These are phyloP conservation scores for Phytopythium chamaehyphon DNA, from an alignment of 352 stramenopile genomes.

Conservation along the genomic window DNA sequence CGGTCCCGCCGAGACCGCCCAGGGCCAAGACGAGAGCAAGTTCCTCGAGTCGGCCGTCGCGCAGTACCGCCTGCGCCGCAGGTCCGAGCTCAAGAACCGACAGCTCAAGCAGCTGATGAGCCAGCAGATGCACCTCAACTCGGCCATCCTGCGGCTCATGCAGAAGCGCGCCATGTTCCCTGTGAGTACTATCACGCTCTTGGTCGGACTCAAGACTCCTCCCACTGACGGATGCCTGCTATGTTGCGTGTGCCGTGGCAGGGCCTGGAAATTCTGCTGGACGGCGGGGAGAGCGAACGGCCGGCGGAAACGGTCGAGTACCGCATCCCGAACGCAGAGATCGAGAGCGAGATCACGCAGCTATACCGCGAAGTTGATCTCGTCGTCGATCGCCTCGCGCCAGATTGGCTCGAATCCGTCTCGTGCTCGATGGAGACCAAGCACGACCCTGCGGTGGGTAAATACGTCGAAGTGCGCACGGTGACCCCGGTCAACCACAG, in stretches of 20 bases:
- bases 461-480: conserved; percentile 3
- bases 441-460: not conserved
- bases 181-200: not conserved
- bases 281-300: not conserved
- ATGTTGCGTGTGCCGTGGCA: not conserved
- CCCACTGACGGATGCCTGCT: too few relatives aligned
- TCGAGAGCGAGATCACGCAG: conserved; percentile 9
- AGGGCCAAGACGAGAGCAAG: not conserved
- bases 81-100: conserved; percentile 19
- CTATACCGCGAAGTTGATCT: conserved; percentile 7
- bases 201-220: not conserved
- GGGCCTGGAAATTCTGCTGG: not conserved
- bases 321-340: conserved; percentile 2
- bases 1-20: not conserved
- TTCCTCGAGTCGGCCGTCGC: conserved; percentile 9
- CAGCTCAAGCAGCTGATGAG: conserved; percentile 11
- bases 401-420: not conserved
- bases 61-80: conserved; percentile 7
- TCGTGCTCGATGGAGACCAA: conserved; percentile 6
- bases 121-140: conserved; percentile 10
- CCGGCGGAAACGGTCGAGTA: not conserved
- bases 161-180: conserved; percentile 14
- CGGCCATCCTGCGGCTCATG: conserved; percentile 7
- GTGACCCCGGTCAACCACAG: conserved; percentile 4
- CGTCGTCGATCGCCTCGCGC: not conserved